Base-by-base conservation (phyloP, 2,329 filamentous ascomycete species). In the Zymoseptoria ardabiliae region DNA sequence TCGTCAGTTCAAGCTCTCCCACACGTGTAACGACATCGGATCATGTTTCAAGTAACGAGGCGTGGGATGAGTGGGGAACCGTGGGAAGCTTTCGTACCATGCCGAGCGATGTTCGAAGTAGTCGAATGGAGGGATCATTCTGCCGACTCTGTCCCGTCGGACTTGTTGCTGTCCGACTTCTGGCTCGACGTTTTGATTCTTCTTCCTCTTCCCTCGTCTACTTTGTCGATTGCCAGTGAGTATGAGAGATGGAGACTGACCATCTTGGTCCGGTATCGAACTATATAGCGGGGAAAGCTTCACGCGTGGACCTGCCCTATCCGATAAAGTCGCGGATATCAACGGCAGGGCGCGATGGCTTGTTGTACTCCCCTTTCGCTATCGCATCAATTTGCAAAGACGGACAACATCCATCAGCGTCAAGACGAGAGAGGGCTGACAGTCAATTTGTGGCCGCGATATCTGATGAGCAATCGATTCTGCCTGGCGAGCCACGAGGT, bases 41-140 rank as follows among this genome's bases (percentile, higher is more conserved):
- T 55, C 10, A 57, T 41, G 53, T 61, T 55, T 50, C 58, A 57
- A 45, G 58, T 60, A 25, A 45, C 21, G 17, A 10, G 19, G 58
- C 61, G 63, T 58, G 63, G 63, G 59, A 59, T 60, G 56, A 56
- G 60, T 54, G 60, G 58, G 63, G 57, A 28, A 30, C 53, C 50
- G 20, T 51, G 19, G 55, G 49, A 45, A 45, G 35, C 35, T 45
- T 45, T 23, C 81, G 72, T 77, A 91, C 89, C 88, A 89, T 73
- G 87, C 86, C 61, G 81, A 81, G 66, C 81, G 82, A 73, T 91
- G 88, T 69, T 88, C 83, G 66, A 90, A 79, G 70, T 90, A 91
- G 64, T 85, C 83, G 58, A 84, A 80, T 3, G 83, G 79, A 25
- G 71, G 67, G 21, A 72, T 56, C 70, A 72, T 72, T 17, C 56